Evolutionary conservation across 192 early-diverging fungal genomes (phyloP).

Genomic region (Backusella psychrophila): DNA sequence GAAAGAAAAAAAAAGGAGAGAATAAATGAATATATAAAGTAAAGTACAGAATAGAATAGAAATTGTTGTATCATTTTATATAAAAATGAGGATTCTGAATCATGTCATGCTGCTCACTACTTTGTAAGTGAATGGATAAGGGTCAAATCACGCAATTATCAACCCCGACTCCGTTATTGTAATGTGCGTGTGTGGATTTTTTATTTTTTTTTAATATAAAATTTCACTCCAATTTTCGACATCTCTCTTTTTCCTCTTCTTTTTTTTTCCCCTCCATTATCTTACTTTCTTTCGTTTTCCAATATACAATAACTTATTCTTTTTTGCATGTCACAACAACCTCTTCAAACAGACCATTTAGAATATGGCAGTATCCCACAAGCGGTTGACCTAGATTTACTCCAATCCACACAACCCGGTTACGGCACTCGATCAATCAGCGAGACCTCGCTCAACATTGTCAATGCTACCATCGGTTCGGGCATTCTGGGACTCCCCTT

Average conservation of each 20-base stretch:
- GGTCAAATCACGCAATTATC: neutral
- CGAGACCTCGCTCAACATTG: conserved; percentile 55
- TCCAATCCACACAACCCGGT: conserved; percentile 33
- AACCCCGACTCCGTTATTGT: conserved; percentile 1
- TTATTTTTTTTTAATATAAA: neutral
- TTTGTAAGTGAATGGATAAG: neutral
- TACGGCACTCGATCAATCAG: conserved; percentile 33
- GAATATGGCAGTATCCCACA: neutral
- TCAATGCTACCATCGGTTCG: conserved; percentile 69
- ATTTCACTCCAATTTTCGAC: neutral
- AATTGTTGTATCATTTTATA: neutral
- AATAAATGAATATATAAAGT: neutral
- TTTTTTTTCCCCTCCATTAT: neutral
- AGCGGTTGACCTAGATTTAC: conserved; percentile 8
- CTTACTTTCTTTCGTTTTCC: neutral
- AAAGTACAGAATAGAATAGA: neutral
- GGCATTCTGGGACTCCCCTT: conserved; percentile 67
- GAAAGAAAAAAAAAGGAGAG: neutral
- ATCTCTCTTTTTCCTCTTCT: neutral
- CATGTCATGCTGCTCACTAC: neutral
- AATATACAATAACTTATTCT: neutral
- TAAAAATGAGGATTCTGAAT: neutral
- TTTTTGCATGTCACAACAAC: neutral
- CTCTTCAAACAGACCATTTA: neutral
- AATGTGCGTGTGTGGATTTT: neutral